Percentiles rank a stretch among this genome's conserved stretches.
phyloP scores from a whole-genome alignment of 306 rosid species.

The Echinosophora koreensis region DNA sequence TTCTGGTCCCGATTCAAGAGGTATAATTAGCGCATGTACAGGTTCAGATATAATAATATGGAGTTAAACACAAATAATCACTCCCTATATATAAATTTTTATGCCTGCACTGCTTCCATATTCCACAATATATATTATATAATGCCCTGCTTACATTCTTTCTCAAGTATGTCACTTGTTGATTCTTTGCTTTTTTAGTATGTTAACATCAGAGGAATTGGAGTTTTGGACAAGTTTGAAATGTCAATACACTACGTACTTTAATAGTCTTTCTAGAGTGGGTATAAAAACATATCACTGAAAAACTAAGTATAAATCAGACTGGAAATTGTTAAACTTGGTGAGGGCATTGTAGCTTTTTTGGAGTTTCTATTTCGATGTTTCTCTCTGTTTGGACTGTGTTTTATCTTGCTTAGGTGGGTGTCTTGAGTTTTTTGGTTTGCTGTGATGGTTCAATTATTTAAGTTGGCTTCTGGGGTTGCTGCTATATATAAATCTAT shows the following conservation, averaged over 20 bases:
- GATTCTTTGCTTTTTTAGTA: conserved; percentile 34
- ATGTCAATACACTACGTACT: not conserved
- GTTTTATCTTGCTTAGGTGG: too few relatives aligned
- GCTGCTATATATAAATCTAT: too few relatives aligned
- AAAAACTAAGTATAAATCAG: conserved; percentile 13
- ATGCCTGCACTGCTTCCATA: not conserved
- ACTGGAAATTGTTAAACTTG: conserved; percentile 1
- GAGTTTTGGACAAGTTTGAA: not conserved
- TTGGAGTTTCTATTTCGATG: too few relatives aligned
- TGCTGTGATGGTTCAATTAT: too few relatives aligned
- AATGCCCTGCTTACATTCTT: not conserved
- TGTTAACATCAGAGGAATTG: not conserved
- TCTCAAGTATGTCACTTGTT: not conserved
- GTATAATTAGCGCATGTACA: conserved; percentile 7
- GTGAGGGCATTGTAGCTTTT: too few relatives aligned
- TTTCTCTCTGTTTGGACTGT: too few relatives aligned
- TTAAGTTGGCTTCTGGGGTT: too few relatives aligned
- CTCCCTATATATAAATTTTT: not conserved
- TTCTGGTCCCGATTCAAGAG: conserved; percentile 40
- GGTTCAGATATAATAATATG: conserved; percentile 7
- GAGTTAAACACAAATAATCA: not conserved
- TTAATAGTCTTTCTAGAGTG: conserved; percentile 26
- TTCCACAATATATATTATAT: not conserved
- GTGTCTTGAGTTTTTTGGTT: too few relatives aligned
- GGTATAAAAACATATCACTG: conserved; percentile 18